A percentile compares a stretch with the other conserved stretches of the same genome.
Conservation (phyloP, 441 rosid genomes). For the Syzygium malaccense region DNA sequence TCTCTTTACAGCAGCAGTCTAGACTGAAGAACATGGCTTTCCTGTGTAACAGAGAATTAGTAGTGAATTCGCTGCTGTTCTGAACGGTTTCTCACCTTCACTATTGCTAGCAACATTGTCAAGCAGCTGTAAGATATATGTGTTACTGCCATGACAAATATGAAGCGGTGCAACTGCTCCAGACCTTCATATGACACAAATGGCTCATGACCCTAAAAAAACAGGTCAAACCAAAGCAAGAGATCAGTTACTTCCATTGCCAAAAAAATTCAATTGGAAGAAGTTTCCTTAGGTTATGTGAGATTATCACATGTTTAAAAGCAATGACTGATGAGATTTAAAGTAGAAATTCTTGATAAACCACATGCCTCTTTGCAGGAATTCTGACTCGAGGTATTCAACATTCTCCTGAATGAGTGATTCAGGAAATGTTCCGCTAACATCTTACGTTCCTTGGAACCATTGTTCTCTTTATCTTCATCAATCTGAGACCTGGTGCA, state of each 20-base stretch:
- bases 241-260: background rate
- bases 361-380: conserved; percentile 66
- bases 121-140: conserved; percentile 88
- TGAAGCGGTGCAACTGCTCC: conserved; percentile 94
- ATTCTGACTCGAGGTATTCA: conserved; percentile 34
- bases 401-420: conserved; percentile 38
- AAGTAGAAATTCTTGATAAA: background rate
- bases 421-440: conserved; percentile 20
- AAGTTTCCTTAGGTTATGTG: background rate
- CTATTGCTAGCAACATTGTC: conserved; percentile 87
- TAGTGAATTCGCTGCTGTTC: background rate
- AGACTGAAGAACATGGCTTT: background rate
- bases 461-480: conserved; percentile 33
- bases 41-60: background rate
- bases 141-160: conserved; percentile 93
- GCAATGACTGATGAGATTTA: background rate
- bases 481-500: conserved; percentile 55
- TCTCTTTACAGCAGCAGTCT: background rate
- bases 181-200: conserved; percentile 87
- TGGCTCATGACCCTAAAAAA: conserved; percentile 69
- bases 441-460: conserved; percentile 47
- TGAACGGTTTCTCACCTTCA: conserved; percentile 43
- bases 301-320: background rate
- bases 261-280: background rate
- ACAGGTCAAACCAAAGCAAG: background rate